Conservation (phyloP, 164 flowering plant genomes). For the Litsea cubeba region DNA sequence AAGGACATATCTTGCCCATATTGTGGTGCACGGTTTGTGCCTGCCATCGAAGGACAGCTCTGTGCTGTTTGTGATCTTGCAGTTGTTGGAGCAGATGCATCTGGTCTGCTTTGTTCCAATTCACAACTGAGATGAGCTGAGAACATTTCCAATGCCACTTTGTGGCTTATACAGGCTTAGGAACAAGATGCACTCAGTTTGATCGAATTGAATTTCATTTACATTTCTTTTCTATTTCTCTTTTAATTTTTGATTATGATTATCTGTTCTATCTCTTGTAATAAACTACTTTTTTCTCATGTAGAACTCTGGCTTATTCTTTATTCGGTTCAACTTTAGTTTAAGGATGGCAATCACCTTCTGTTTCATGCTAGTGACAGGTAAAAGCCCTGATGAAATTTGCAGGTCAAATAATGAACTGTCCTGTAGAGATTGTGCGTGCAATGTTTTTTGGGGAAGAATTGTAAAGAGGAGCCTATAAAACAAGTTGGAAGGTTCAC, state of each 20-base stretch:
- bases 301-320: background rate
- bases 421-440: no score
- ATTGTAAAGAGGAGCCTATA: no score
- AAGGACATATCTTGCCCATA: slow-evolving; percentile 69
- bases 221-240: background rate
- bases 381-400: no score
- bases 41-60: slow-evolving; percentile 54
- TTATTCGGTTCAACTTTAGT: background rate
- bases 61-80: slow-evolving; percentile 76
- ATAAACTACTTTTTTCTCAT: slow-evolving; percentile 5
- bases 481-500: no score
- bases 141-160: background rate
- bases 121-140: slow-evolving; percentile 56
- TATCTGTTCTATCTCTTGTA: background rate
- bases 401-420: no score
- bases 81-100: slow-evolving; percentile 69
- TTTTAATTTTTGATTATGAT: slow-evolving; percentile 4
- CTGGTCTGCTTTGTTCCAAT: slow-evolving; percentile 75
- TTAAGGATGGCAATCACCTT: no score
- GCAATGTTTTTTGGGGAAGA: no score
- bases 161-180: background rate
- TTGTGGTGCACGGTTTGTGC: slow-evolving; percentile 65
- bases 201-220: slow-evolving; percentile 16
- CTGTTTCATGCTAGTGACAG: no score
- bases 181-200: slow-evolving; percentile 11